Evolutionary conservation across 148 eudicot genomes (phyloP), one percentile per base, ranked within the genome.

Genomic region (Selenicereus undatus): DNA sequence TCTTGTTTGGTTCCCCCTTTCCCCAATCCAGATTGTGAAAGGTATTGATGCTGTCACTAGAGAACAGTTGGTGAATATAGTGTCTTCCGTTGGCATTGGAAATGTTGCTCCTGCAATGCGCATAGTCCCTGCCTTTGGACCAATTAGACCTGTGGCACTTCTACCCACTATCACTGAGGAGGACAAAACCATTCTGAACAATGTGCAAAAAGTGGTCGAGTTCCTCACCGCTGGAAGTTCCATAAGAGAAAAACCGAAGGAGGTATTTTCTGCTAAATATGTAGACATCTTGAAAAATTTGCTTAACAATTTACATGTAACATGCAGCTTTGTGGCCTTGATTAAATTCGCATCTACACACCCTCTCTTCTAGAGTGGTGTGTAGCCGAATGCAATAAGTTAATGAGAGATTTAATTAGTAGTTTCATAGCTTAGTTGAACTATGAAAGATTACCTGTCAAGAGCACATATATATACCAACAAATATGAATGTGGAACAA

Each of bases 21-120:
- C 43, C 43, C 43, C 5, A 81, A 56, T 82, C 26, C 89, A 96
- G 99, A 86, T 96, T 82, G 99, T 96, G 82, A 96, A 96, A 86
- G 98, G 97, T 80, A 94, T 96, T 76, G 99, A 96, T 88, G 99
- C 99, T 29, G 86, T 96, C 71, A 81, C 95, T 1, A 93, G 99
- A 87, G 95, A 96, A 84, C 99, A 96, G 85, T 81, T 96, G 78
- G 93, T 96, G 76, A 89, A 88, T 70, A 51, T 89, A 81, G 83
- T 87, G 88, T 86, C 92, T 75, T 60, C 81, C 81, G 79, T 92
- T 70, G 98, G 99, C 70, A 80, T 93, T 76, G 85, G 89, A 88
- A 94, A 88, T 88, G 87, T 84, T 58, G 60, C 86, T 64, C 98
- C 95, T 48, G 81, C 90, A 58, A 84, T 93, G 36, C 82, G 91